These are phyloP conservation scores for Sordariomycetes sp. DNA, from an alignment of 2,329 filamentous ascomycete genomes.

Conservation along the genomic window DNA sequence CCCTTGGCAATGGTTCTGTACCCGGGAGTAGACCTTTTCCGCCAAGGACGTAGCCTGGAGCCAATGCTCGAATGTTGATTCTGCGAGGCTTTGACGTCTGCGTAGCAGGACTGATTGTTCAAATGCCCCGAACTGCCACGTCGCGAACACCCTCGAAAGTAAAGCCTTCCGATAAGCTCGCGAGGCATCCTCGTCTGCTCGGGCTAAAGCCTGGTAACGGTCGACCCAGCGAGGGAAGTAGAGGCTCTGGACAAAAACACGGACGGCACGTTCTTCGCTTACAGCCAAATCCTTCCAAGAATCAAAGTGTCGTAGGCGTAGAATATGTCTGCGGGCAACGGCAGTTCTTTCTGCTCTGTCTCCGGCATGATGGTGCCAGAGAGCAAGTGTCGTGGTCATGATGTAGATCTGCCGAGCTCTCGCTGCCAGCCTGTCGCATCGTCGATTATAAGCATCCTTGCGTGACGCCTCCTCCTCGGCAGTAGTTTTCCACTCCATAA, in stretches of 20 bases:
- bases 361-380: conserved; percentile 51
- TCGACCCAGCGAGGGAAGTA: neutral
- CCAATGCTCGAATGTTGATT: neutral
- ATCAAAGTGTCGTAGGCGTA: conserved; percentile 34
- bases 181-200: neutral
- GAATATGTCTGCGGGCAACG: conserved; percentile 55
- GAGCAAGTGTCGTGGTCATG: conserved; percentile 26
- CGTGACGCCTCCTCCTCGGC: conserved; percentile 5
- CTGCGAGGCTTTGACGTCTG: neutral
- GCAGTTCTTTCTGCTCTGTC: conserved; percentile 54
- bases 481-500: neutral
- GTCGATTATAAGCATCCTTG: conserved; percentile 5
- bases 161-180: neutral
- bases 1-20: neutral
- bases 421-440: conserved; percentile 23
- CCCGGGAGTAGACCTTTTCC: neutral
- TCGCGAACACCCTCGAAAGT: neutral
- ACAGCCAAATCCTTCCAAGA: conserved; percentile 9
- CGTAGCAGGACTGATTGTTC: neutral
- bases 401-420: conserved; percentile 54
- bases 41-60: neutral
- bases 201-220: neutral
- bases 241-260: neutral
- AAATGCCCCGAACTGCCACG: neutral
- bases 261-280: neutral